A percentile compares a stretch with the other conserved stretches of the same genome.
Evolutionary conservation across 1,284 basidiomycete species (phyloP).

Genomic region (Trametes versicolor): DNA sequence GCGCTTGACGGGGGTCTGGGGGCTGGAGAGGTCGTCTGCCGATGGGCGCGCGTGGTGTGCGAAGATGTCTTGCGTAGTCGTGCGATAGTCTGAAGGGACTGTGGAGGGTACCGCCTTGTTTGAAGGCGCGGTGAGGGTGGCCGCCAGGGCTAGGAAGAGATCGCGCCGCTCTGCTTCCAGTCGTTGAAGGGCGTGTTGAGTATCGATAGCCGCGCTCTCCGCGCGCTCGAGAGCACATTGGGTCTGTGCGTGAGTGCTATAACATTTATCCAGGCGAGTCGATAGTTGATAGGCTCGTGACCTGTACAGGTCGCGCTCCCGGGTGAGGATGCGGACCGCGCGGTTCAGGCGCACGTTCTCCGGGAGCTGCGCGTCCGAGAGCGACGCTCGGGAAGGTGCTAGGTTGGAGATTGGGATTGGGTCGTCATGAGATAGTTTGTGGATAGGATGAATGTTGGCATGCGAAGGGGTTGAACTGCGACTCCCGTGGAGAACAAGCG

Average conservation of each 20-base stretch:
- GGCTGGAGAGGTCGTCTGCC: not conserved
- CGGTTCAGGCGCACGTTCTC: slow-evolving; percentile 7
- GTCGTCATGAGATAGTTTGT: not conserved
- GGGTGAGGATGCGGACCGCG: not conserved
- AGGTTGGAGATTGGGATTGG: not conserved
- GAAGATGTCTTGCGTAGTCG: not conserved
- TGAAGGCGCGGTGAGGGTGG: not conserved
- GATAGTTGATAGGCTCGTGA: slow-evolving; percentile 26
- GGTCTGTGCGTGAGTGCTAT: slow-evolving; percentile 15
- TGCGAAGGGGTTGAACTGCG: too few relatives aligned
- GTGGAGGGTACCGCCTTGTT: not conserved
- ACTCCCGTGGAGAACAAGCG: too few relatives aligned
- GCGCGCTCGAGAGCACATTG: slow-evolving; percentile 12
- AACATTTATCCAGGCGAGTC: slow-evolving; percentile 20
- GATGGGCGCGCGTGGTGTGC: not conserved
- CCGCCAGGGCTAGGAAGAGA: slow-evolving; percentile 16
- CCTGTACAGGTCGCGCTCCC: slow-evolving; percentile 27
- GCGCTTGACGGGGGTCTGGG: not conserved
- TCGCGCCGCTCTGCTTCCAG: slow-evolving; percentile 15
- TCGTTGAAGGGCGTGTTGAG: not conserved
- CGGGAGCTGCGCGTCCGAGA: not conserved
- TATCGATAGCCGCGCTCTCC: slow-evolving; percentile 5
- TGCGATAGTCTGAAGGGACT: not conserved
- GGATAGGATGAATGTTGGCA: too few relatives aligned
- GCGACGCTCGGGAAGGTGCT: not conserved